Base-by-base conservation (phyloP, 2,329 filamentous ascomycete genomes). In the Aureobasidium pullulans region DNA sequence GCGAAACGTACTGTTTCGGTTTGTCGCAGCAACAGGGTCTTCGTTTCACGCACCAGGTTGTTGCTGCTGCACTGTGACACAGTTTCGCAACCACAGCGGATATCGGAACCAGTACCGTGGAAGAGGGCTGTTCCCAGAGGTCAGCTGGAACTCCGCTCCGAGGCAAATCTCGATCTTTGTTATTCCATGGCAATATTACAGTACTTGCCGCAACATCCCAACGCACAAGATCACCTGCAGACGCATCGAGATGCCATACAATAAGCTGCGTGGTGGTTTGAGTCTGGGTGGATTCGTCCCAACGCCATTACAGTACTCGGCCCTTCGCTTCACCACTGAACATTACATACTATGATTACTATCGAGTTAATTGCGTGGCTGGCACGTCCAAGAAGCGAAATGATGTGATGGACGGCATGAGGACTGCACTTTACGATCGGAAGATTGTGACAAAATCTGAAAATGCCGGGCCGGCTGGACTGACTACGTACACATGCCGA, bases 11-110 rank as follows among this genome's bases (percentile, higher is more conserved):
- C 52, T 37, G 32, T 44, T 56, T 56, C 52, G 52, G 52, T 56
- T 15, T 46, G 52, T 37, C 40, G 52, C 52, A 56, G 52, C 39
- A n/a, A 39, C 48, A 50, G 48, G 48, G 50, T 46, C 52, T 44
- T 11, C 19, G 52, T 56, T 46, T 36, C 52, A 56, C 40, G 40
- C 52, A 29, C 46, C 40, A 29, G 40, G 40, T 23, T 9, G 40
- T 23, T 9, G 16, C n/a, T 49, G 23, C 37, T 56, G 40, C 52
- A 36, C 52, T 23, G 40, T 46, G 52, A 29, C 37, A 56, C 52
- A 56, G 52, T 56, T 46, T 32, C 32, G 52, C 31, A 19, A 36
- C 40, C 31, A 36, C 29, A 28, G 40, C 52, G 40, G 40, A 36
- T 6, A 16, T 54, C 16, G 50, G 52, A 16, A 37, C 52, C 52